These are phyloP conservation scores for Aegilops bicornis DNA, from an alignment of 176 grass and related monocot species.

Conservation along the genomic window DNA sequence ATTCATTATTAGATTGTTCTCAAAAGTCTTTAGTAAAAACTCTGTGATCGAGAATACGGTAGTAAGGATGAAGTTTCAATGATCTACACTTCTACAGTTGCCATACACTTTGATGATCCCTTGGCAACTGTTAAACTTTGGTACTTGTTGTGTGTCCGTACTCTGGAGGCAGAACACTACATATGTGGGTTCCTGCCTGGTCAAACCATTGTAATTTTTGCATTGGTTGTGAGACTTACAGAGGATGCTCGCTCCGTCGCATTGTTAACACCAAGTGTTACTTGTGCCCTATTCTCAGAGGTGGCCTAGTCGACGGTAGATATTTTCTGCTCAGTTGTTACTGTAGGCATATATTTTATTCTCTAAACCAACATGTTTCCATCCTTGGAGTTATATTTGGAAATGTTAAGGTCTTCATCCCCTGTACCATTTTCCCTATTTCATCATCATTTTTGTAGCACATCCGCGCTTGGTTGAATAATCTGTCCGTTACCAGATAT, in stretches of 20 bases:
- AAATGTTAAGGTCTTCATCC: background rate
- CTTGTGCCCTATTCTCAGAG: background rate
- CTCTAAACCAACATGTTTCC: background rate
- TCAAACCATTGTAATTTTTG: slow-evolving; percentile 11
- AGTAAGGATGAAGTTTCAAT: background rate
- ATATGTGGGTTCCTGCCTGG: background rate
- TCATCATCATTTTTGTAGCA: background rate
- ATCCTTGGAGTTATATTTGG: background rate
- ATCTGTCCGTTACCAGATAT: background rate
- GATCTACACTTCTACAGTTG: slow-evolving; percentile 8
- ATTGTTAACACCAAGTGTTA: background rate
- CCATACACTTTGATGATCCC: background rate
- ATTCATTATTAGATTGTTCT: background rate
- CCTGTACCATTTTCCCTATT: background rate
- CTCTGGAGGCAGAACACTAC: background rate
- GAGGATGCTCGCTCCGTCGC: background rate
- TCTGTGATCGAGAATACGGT: background rate
- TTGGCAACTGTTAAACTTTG: background rate
- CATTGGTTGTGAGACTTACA: background rate
- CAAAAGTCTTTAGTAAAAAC: background rate
- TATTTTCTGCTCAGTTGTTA: slow-evolving; percentile 7
- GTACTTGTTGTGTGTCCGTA: background rate
- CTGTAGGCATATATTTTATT: background rate
- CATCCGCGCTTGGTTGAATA: background rate
- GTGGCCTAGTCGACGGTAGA: slow-evolving; percentile 2